phyloP scores from a whole-genome alignment of 345 rosid species.

The Cochlearia excelsa region DNA sequence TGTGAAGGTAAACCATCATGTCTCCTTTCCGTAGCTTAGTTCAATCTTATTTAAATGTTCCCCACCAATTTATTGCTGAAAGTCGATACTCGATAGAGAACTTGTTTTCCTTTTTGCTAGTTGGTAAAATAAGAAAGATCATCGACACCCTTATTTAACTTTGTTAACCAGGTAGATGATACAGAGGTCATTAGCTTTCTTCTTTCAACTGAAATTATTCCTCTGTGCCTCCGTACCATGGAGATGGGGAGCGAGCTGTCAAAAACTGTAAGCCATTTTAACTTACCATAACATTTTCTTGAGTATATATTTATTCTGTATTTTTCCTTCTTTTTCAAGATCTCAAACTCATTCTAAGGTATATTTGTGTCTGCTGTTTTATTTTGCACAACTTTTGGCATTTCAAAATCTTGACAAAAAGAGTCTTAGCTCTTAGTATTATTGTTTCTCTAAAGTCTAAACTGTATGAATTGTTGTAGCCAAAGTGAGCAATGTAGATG shows the following conservation, averaged over 20 bases:
- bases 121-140: slow-evolving; percentile 5
- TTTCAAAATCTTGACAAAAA: too few relatives aligned
- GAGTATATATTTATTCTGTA: too few relatives aligned
- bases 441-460: too few relatives aligned
- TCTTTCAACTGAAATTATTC: slow-evolving; percentile 58
- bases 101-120: slow-evolving; percentile 14
- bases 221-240: slow-evolving; percentile 92
- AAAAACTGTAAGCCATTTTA: slow-evolving; percentile 69
- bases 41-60: slow-evolving; percentile 6
- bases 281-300: neutral
- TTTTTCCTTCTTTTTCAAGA: too few relatives aligned
- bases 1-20: slow-evolving; percentile 63
- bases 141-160: neutral
- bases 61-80: neutral
- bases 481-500: too few relatives aligned
- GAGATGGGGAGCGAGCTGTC: slow-evolving; percentile 99
- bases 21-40: slow-evolving; percentile 9
- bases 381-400: too few relatives aligned
- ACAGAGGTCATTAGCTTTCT: slow-evolving; percentile 96
- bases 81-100: neutral
- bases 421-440: too few relatives aligned
- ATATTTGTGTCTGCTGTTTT: too few relatives aligned
- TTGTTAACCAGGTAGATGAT: slow-evolving; percentile 75
- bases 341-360: too few relatives aligned
- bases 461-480: too few relatives aligned